Evolutionary conservation across 176 grass and related monocot genomes (phyloP).

Genomic region (Alopecurus myosuroides): DNA sequence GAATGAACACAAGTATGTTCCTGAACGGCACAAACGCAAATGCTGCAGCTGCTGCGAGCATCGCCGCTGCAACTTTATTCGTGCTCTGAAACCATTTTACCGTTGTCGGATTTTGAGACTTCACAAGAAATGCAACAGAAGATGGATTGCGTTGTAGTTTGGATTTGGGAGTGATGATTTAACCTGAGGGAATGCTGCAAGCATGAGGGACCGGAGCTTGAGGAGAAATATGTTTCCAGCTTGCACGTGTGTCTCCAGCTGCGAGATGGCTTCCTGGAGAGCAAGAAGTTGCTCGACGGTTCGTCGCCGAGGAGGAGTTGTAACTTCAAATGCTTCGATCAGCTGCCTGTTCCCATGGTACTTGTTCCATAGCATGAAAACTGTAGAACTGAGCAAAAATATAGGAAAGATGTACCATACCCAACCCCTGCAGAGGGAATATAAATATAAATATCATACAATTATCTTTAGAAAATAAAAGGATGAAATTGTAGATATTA

Average conservation of each 20-base stretch:
- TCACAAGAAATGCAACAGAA: neutral
- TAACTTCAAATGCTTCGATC: slow-evolving; percentile 60
- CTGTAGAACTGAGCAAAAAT: slow-evolving; percentile 45
- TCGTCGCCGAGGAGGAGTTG: slow-evolving; percentile 49
- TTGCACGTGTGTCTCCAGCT: slow-evolving; percentile 66
- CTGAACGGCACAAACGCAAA: slow-evolving; percentile 52
- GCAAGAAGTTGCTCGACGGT: slow-evolving; percentile 69
- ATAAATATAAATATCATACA: neutral
- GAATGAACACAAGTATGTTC: slow-evolving; percentile 37
- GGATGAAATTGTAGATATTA: too few species aligned
- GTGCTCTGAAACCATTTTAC: slow-evolving; percentile 51
- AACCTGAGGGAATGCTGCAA: slow-evolving; percentile 84
- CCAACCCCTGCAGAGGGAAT: slow-evolving; percentile 48
- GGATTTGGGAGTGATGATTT: neutral
- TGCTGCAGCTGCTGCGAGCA: slow-evolving; percentile 30
- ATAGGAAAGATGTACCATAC: slow-evolving; percentile 63
- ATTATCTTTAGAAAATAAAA: neutral
- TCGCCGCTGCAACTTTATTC: slow-evolving; percentile 43
- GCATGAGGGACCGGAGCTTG: slow-evolving; percentile 81
- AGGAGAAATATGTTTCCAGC: slow-evolving; percentile 82
- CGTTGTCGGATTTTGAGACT: neutral
- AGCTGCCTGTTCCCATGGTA: slow-evolving; percentile 31
- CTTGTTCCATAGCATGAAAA: slow-evolving; percentile 83
- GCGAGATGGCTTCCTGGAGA: slow-evolving; percentile 76
- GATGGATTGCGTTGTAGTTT: neutral